Evolutionary conservation across 805 yeast genomes (phyloP), one percentile per base, ranked within the genome.

Genomic region (Ogataea neopini): DNA sequence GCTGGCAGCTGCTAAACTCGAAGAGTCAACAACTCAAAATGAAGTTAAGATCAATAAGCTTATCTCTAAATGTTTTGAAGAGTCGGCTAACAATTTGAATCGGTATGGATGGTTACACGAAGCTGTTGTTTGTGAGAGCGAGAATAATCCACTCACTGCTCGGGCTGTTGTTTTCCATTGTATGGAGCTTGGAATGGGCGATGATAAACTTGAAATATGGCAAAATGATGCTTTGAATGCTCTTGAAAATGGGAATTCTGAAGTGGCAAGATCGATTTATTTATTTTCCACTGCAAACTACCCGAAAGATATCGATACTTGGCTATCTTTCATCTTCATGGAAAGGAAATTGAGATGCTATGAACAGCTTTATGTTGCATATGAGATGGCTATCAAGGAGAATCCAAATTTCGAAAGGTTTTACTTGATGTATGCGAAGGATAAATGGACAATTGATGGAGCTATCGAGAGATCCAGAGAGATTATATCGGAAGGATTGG

Each of bases 371-470:
- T 74, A 71, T 49, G 57, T 64, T 3, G 72, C 72, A 22, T 83
- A 84, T 60, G 81, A 81, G 37, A 64, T 68, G 50, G 81, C 91
- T 0, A 71, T 84, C 0, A 54, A 59, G 1, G 58, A 71, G 0
- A 73, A 83, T 43, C 84, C 86, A 0, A 56, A 68, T 3, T 61
- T 68, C 25, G 80, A 78, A 32, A 59, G 76, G 10, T 72, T 88
- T 36, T 75, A 80, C 66, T 64, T 88, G 43, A 79, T 84, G 81
- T 88, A 79, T 59, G 86, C 96, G 0, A 84, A 84, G 54, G 91
- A 86, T 56, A 70, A 75, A 44, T 81, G 89, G 84, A 39, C 44
- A 7, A 47, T 69, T 19, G 74, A 67, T 2, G 60, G 69, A 1
- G 80, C 85, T 54, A 56, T 75, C 1, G 66, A 60, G 1, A 75